Percentiles rank a stretch among this genome's conserved stretches.
phyloP scores from a whole-genome alignment of 2,329 filamentous ascomycete species.

The Decorospora gaudefroyi region DNA sequence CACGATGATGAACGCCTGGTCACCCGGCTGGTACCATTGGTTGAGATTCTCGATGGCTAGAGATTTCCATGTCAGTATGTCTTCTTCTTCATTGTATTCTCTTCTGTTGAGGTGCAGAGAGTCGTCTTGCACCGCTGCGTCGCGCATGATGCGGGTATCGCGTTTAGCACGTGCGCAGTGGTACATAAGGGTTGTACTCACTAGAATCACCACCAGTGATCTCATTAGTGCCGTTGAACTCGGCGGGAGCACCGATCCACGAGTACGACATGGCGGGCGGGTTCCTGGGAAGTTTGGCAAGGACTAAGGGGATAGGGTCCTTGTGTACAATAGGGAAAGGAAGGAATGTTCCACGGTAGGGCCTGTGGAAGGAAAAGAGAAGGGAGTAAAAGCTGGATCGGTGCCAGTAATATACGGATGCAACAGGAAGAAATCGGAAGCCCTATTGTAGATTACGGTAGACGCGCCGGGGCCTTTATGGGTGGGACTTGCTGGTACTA shows the following conservation, averaged over 20 bases:
- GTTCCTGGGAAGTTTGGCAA: conserved; percentile 16
- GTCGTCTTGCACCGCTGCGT: not conserved
- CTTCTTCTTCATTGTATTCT: not conserved
- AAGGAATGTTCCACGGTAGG: conserved; percentile 18
- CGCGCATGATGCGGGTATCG: conserved; percentile 12
- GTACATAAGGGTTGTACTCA: conserved; percentile 55
- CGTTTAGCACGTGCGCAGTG: conserved; percentile 27
- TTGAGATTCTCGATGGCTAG: conserved; percentile 84
- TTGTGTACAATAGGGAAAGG: conserved; percentile 6
- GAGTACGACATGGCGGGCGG: conserved; percentile 54
- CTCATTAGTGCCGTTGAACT: conserved; percentile 60
- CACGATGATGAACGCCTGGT: conserved; percentile 91
- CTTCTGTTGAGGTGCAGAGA: too few species aligned
- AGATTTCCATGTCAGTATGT: conserved; percentile 16
- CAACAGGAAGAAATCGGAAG: conserved; percentile 39
- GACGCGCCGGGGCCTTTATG: conserved; percentile 42
- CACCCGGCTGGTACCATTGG: conserved; percentile 91
- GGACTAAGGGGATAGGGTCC: conserved; percentile 13
- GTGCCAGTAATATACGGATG: conserved; percentile 39
- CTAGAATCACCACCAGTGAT: conserved; percentile 76
- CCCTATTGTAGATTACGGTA: conserved; percentile 37
- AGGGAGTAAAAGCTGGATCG: conserved; percentile 25
- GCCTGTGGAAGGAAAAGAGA: conserved; percentile 18
- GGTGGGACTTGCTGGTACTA: conserved; percentile 39
- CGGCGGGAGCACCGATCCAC: conserved; percentile 52